These are phyloP conservation scores for Adansonia rubrostipa DNA, from an alignment of 441 rosid genomes.

Conservation along the genomic window DNA sequence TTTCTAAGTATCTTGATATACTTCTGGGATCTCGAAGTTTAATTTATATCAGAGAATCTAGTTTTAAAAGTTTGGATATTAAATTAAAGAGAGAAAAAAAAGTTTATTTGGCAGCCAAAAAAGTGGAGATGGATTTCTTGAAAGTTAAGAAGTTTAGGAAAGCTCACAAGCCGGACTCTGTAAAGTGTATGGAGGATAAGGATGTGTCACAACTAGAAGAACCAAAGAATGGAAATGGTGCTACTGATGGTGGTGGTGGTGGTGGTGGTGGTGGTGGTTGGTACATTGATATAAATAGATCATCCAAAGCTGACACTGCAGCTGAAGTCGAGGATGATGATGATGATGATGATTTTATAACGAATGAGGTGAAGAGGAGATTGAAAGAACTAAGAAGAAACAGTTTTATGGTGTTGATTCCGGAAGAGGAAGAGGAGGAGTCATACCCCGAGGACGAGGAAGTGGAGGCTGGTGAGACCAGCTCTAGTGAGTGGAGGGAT, in stretches of 20 bases:
- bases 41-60: constrained; percentile 31
- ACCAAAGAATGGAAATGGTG: constrained; percentile 46
- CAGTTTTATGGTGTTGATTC: constrained; percentile 92
- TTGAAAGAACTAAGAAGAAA: constrained; percentile 85
- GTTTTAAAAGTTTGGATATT: neutral
- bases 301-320: constrained; percentile 38
- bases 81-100: neutral
- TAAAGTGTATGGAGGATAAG: constrained; percentile 57
- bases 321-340: constrained; percentile 71
- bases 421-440: constrained; percentile 90
- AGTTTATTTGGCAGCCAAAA: neutral
- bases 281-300: constrained; percentile 41
- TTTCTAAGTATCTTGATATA: neutral
- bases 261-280: constrained; percentile 27
- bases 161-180: constrained; percentile 49
- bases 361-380: constrained; percentile 91
- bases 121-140: constrained; percentile 68
- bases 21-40: constrained; percentile 24
- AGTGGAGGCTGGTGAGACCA: constrained; percentile 63
- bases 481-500: constrained; percentile 83
- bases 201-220: constrained; percentile 48
- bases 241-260: constrained; percentile 5
- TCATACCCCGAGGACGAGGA: constrained; percentile 63
- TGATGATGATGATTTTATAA: constrained; percentile 83
- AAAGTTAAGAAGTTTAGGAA: constrained; percentile 72